Evolutionary conservation across 2,329 filamentous ascomycete genomes (phyloP), one percentile per base, ranked within the genome.

Genomic region (Didymella arachidicola): DNA sequence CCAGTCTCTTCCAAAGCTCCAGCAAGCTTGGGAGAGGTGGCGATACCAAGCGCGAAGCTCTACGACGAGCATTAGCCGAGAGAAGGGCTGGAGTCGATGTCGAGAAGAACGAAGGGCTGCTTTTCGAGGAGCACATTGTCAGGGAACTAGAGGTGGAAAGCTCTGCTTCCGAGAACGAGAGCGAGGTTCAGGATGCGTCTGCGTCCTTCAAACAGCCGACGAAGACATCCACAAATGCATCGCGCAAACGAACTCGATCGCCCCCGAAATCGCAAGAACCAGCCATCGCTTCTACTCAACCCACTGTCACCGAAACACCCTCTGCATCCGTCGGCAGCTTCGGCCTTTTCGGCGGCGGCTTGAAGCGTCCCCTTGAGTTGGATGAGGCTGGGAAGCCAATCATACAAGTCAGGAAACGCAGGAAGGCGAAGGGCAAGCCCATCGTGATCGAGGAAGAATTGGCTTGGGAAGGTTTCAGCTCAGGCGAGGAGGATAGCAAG

Each of bases 351-450:
- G 95, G 95, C 19, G 89, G 88, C 60, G 95, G 95, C 7, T 78
- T 99, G 59, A 98, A 98, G 76, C 85, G 93, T 41, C 92, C 93
- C 1, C 81, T 99, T 11, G 91, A 96, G 43, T 66, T 92, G 10
- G 92, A 92, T 62, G 87, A 91, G 1, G 87, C 89, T 58, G 92
- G 94, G 7, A 87, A 87, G 54, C 95, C 94, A 0, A 81, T 97
- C 2, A 87, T 98, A 50, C 89, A 90, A 71, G 95, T 92, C 73
- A 85, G 92, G 50, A 93, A 94, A 76, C 89, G 89, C 66, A 84
- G 77, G 29, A 89, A 77, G 82, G 65, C 49, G 2, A 88, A 74
- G 83, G 67, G 73, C 4, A 78, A 79, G 60, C 66, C 71, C 18
- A 64, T 72, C 12, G 57, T 65, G 7, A 67, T 73, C 1, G 66